Conservation (phyloP, 2,329 filamentous ascomycete genomes). For the Teratosphaeria viscida region DNA sequence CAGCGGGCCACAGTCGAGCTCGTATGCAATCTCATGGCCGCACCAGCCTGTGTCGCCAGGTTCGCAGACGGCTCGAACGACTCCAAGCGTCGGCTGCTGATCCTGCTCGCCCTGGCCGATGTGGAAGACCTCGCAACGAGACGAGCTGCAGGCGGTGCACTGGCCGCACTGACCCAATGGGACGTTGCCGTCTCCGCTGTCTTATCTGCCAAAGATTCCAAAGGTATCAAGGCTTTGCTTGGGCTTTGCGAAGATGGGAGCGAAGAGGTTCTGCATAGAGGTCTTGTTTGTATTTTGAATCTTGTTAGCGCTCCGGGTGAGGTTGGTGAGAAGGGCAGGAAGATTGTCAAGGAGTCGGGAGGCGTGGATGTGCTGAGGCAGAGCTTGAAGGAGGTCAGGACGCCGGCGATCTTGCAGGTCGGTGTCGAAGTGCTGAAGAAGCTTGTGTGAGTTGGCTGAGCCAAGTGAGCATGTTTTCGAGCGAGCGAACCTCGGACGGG, state of each 20-base stretch:
- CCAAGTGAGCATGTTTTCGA: not conserved
- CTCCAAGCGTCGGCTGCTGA: conserved; percentile 64
- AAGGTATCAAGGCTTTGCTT: conserved; percentile 70
- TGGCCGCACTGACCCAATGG: conserved; percentile 74
- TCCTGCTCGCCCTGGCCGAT: conserved; percentile 79
- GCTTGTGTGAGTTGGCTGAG: not conserved
- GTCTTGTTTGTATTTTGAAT: conserved; percentile 55
- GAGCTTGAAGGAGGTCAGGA: not conserved
- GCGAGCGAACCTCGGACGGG: too few relatives aligned
- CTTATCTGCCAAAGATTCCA: conserved; percentile 44
- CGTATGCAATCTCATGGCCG: conserved; percentile 77
- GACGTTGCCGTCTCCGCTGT: conserved; percentile 64
- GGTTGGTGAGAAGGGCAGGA: conserved; percentile 39
- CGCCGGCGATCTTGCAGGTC: not conserved
- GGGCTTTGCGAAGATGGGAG: conserved; percentile 63
- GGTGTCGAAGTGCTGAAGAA: not conserved
- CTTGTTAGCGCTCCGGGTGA: conserved; percentile 58
- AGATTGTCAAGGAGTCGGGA: not conserved
- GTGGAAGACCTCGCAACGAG: conserved; percentile 71
- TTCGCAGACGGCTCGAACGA: conserved; percentile 56
- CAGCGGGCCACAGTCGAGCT: conserved; percentile 79
- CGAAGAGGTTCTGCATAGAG: conserved; percentile 56
- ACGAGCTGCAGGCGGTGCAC: conserved; percentile 73
- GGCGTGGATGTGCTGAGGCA: not conserved
- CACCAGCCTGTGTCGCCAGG: conserved; percentile 53